Evolutionary conservation across 2,329 filamentous ascomycete species (phyloP).

Genomic region (Dactylellina sp.): DNA sequence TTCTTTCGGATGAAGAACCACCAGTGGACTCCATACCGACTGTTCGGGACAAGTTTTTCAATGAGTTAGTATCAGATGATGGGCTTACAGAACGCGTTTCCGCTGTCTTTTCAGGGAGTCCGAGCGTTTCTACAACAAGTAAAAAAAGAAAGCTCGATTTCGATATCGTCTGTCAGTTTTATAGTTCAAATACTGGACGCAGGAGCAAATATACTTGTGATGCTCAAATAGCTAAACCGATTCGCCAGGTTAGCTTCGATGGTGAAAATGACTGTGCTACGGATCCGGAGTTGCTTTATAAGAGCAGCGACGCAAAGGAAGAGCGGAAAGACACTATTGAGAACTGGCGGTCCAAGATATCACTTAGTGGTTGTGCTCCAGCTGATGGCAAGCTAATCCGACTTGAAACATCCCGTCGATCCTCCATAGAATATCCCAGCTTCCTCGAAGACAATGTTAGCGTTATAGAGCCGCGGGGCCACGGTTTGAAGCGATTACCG

Average conservation of each 20-base stretch:
- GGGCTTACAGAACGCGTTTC: constrained; percentile 1
- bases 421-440: too few relatives aligned
- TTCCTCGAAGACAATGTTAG: not conserved
- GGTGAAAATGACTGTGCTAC: not conserved
- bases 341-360: not conserved
- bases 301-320: not conserved
- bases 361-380: not conserved
- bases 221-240: too few relatives aligned
- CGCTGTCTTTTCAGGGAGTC: too few relatives aligned
- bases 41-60: constrained; percentile 4
- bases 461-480: constrained; percentile 4
- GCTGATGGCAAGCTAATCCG: not conserved
- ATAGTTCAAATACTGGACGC: too few relatives aligned
- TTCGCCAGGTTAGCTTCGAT: constrained; percentile 18
- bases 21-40: constrained; percentile 9
- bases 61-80: constrained; percentile 9
- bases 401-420: too few relatives aligned
- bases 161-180: too few relatives aligned
- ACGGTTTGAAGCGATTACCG: constrained; percentile 23
- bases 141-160: not conserved
- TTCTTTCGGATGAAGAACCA: not conserved
- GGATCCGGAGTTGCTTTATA: not conserved
- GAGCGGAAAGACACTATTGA: constrained; percentile 1
- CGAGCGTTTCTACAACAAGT: too few relatives aligned
- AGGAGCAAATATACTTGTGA: too few relatives aligned